Base-by-base conservation (phyloP, 441 rosid species). In the Arabidopsis lyrata region DNA sequence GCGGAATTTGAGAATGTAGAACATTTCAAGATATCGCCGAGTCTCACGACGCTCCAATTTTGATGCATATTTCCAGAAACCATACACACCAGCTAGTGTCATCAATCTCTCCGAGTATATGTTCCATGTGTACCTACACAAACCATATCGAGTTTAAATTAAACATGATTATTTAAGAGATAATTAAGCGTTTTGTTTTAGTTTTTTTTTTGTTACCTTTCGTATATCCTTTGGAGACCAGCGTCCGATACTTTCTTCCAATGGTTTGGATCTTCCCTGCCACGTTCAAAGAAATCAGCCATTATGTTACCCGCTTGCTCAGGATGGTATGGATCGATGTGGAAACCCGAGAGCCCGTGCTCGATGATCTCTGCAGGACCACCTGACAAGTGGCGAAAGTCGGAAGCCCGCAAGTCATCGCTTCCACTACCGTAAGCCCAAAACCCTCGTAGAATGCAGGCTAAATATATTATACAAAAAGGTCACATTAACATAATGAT, bases 381-480 rank as follows among this genome's bases (percentile, higher is more conserved):
- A 67, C 98, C 98, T 93, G 96, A 73, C 86, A 78, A 50, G 98
- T 91, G 67, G 99, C 98, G 45, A 95, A 87, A 49, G 95, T 91
- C 22, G 98, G 99, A 64, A 95, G 96, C 39, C 92, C 98, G 62
- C 90, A 88, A 54, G 95, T 93, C 99, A 95, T 95, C 73, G 97
- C 95, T 82, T 95, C 97, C 72, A 91, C 91, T 32, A 95, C 95
- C 4, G 98, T 91, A 60, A 93, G 90, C 58, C 98, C 99, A 77
- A 93, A 95, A 44, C 93, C 97, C 91, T 95, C 99, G 48, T 91
- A 93, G 74, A 93, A 88, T 2, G 99, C 99, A 74, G 98, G 98
- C 97, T 95, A 85, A 62, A 74, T 68, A 16, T 27, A 59, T 22
- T 3, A 56, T 1, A 59, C n/a, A 6, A 5, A 27, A 54, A 38